Conservation (phyloP, 495 filamentous ascomycete species). For the Aspergillus nanangensis region DNA sequence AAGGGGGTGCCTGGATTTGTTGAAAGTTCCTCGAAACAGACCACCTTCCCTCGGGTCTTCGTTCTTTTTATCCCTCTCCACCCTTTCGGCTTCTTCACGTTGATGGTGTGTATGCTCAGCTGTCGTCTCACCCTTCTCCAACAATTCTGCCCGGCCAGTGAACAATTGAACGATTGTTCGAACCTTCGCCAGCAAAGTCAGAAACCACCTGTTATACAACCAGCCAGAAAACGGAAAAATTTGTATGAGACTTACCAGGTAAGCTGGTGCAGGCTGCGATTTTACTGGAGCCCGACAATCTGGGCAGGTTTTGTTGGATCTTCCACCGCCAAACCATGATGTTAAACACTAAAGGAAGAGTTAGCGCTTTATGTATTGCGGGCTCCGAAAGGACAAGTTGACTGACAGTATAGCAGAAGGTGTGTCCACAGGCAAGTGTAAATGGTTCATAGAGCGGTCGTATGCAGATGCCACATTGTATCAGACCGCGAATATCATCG, state of each 20-base stretch:
- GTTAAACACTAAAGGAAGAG: conserved; percentile 50
- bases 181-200: conserved; percentile 39
- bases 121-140: conserved; percentile 58
- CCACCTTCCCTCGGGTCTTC: conserved; percentile 47
- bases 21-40: conserved; percentile 64
- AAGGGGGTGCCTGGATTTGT: conserved; percentile 15
- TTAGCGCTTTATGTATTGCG: not conserved
- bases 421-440: conserved; percentile 67
- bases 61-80: conserved; percentile 53
- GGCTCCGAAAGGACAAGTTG: not conserved
- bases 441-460: conserved; percentile 69
- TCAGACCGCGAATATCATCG: conserved; percentile 41
- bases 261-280: conserved; percentile 63
- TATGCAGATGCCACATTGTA: conserved; percentile 68
- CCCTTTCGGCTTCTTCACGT: conserved; percentile 55
- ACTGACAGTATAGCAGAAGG: conserved; percentile 67
- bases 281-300: conserved; percentile 62
- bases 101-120: conserved; percentile 56
- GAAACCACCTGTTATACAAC: too few species aligned
- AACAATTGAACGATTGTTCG: conserved; percentile 65
- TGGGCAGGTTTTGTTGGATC: conserved; percentile 63
- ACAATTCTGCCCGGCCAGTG: conserved; percentile 56
- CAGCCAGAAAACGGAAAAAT: too few species aligned
- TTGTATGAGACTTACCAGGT: conserved; percentile 60
- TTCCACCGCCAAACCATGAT: conserved; percentile 59